Percentiles rank a stretch among this genome's conserved stretches.
Evolutionary conservation across 2,329 filamentous ascomycete species (phyloP).

Genomic region (Hypoxylon rubiginosum): DNA sequence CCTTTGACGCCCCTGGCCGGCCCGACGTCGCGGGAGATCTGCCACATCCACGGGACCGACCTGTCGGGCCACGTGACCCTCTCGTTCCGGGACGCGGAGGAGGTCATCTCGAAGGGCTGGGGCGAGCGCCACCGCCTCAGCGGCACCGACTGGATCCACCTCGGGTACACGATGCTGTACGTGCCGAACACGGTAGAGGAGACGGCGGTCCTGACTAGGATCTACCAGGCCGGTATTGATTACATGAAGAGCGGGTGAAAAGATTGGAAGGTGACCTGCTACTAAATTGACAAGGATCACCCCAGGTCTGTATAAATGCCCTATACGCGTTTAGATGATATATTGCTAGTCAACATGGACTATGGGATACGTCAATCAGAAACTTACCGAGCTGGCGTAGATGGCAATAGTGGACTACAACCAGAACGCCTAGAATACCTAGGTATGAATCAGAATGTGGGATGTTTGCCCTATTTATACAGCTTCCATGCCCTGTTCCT

Average conservation of each 20-base stretch:
- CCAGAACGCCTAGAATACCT: background rate
- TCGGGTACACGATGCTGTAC: slow-evolving; percentile 37
- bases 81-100: slow-evolving; percentile 37
- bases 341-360: background rate
- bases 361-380: background rate
- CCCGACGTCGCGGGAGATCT: slow-evolving; percentile 30
- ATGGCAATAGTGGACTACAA: background rate
- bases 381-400: too few relatives aligned
- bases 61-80: slow-evolving; percentile 36
- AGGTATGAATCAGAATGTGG: background rate
- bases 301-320: too few relatives aligned
- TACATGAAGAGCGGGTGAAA: slow-evolving; percentile 37
- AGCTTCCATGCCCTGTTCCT: too few relatives aligned
- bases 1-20: slow-evolving; percentile 30
- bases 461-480: background rate
- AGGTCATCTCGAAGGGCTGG: slow-evolving; percentile 39
- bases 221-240: slow-evolving; percentile 34
- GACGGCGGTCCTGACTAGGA: slow-evolving; percentile 13
- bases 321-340: too few relatives aligned
- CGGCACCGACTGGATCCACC: slow-evolving; percentile 36
- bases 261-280: too few relatives aligned
- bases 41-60: slow-evolving; percentile 35
- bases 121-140: slow-evolving; percentile 38
- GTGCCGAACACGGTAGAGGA: slow-evolving; percentile 38
- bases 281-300: too few relatives aligned